A percentile compares a stretch with the other conserved stretches of the same genome.
These are phyloP conservation scores for Lentithecium fluviatile DNA, from an alignment of 495 filamentous ascomycete genomes.

Conservation along the genomic window DNA sequence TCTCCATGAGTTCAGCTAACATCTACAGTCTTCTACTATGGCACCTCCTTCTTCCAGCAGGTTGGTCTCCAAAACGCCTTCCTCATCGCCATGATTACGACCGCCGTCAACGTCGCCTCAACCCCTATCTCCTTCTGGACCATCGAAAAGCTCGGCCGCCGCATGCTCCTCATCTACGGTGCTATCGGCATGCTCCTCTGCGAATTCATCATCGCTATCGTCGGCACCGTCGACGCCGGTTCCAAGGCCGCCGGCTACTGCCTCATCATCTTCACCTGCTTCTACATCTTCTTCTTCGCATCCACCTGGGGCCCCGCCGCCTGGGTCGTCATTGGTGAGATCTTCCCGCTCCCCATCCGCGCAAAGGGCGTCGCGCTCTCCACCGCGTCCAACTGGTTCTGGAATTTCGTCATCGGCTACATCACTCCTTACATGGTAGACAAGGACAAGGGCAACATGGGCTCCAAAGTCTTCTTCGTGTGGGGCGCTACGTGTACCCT, in stretches of 20 bases:
- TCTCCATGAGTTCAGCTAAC: neutral
- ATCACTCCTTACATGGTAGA: constrained; percentile 81
- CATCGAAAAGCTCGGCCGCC: constrained; percentile 79
- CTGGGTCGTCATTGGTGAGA: constrained; percentile 85
- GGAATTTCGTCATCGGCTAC: constrained; percentile 65
- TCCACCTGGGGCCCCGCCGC: constrained; percentile 54
- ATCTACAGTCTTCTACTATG: constrained; percentile 63
- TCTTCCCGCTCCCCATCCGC: constrained; percentile 80
- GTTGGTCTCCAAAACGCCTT: constrained; percentile 70
- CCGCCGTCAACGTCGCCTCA: constrained; percentile 77
- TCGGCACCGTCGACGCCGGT: constrained; percentile 47
- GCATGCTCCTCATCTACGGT: constrained; percentile 74
- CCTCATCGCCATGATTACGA: constrained; percentile 76
- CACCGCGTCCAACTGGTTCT: constrained; percentile 84
- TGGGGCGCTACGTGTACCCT: constrained; percentile 70
- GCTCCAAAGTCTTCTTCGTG: constrained; percentile 73
- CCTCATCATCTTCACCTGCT: constrained; percentile 44
- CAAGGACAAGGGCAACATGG: constrained; percentile 58
- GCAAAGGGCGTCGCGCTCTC: constrained; percentile 76
- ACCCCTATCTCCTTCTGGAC: constrained; percentile 82
- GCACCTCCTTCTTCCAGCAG: constrained; percentile 71
- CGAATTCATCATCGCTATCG: constrained; percentile 80
- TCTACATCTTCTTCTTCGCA: constrained; percentile 59
- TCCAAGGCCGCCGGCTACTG: constrained; percentile 31
- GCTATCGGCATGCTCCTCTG: constrained; percentile 79